Evolutionary conservation across 1,284 basidiomycete genomes (phyloP).

Genomic region (Veloporphyrellus conicus): DNA sequence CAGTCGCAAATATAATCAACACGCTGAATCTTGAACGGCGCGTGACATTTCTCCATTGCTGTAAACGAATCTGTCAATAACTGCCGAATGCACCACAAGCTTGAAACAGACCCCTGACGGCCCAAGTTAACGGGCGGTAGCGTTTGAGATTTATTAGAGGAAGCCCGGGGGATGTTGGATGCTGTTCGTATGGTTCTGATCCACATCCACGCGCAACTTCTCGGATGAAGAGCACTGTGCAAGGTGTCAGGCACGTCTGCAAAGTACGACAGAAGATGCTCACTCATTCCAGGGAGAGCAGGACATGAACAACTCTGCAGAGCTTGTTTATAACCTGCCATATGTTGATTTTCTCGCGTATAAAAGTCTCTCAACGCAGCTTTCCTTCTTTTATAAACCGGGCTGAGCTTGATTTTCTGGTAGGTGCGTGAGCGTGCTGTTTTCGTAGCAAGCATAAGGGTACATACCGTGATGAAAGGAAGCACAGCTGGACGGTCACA

Average conservation of each 20-base stretch:
- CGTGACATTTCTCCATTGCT: slow-evolving; percentile 35
- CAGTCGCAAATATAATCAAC: slow-evolving; percentile 32
- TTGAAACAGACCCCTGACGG: slow-evolving; percentile 30
- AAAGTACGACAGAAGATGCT: background rate
- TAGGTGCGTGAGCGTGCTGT: background rate
- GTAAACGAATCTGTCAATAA: slow-evolving; percentile 3
- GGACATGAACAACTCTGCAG: slow-evolving; percentile 34
- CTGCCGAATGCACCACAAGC: background rate
- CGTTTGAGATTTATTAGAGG: slow-evolving; percentile 33
- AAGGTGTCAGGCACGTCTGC: slow-evolving; percentile 6
- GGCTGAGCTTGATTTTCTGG: slow-evolving; percentile 26
- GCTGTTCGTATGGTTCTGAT: slow-evolving; percentile 26
- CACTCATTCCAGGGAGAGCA: slow-evolving; percentile 34
- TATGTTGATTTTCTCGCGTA: slow-evolving; percentile 32
- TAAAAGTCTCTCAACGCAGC: slow-evolving; percentile 26
- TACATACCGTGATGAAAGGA: slow-evolving; percentile 28
- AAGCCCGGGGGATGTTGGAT: slow-evolving; percentile 25
- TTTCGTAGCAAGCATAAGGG: background rate
- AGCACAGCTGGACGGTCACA: slow-evolving; percentile 33
- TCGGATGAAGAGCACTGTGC: slow-evolving; percentile 31
- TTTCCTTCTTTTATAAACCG: slow-evolving; percentile 24
- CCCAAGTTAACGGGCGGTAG: slow-evolving; percentile 36
- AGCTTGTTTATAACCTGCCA: slow-evolving; percentile 36
- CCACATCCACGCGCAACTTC: slow-evolving; percentile 35
- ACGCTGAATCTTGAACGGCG: slow-evolving; percentile 32